Evolutionary conservation across 331 rosid species (phyloP), one percentile per base, ranked within the genome.

Genomic region (Quercus tomentella): DNA sequence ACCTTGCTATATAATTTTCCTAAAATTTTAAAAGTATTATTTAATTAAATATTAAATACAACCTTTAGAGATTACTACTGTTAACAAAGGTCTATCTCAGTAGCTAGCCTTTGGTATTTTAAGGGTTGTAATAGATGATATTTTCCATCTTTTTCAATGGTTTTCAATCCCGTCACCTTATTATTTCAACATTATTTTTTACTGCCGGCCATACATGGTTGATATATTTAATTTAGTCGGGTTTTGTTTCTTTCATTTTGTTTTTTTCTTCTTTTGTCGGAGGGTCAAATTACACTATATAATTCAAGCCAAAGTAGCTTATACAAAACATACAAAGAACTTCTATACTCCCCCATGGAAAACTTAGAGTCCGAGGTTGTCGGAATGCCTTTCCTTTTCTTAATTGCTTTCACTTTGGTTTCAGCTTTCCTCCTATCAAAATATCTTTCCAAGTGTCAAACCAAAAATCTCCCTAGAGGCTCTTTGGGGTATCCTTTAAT

Each of bases 401-500:
- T 80, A 58, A 52, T 81, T 56, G 22, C 55, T n/a, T 35, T 82
- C 75, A 86, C 92, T 77, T 51, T 84, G 76, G 45, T 68, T 77
- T 15, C 74, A 41, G 81, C 77, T 72, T 78, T 80, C 68, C 72
- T 84, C 20, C 66, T 89, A 33, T 77, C 77, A 70, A 84, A 84
- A 69, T 22, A 82, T 49, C 56, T 86, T 78, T 77, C 67, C 4
- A 84, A 82, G 20, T 17, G 69, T 77, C 77, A 75, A 68, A 60
- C 77, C 31, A 84, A 77, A 80, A 88, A 84, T 73, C 68, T 88
- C 35, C 89, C 92, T n/a, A 76, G 77, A 80, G 89, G 92, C 33
- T 88, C 92, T 77, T 61, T 82, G 22, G 92, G 91, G 62, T 86
- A 79, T 15, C 89, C 88, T 37, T 20, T 86, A 10, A 74, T 86